phyloP scores from a whole-genome alignment of 306 rosid genomes.

The Trifolium pratense region DNA sequence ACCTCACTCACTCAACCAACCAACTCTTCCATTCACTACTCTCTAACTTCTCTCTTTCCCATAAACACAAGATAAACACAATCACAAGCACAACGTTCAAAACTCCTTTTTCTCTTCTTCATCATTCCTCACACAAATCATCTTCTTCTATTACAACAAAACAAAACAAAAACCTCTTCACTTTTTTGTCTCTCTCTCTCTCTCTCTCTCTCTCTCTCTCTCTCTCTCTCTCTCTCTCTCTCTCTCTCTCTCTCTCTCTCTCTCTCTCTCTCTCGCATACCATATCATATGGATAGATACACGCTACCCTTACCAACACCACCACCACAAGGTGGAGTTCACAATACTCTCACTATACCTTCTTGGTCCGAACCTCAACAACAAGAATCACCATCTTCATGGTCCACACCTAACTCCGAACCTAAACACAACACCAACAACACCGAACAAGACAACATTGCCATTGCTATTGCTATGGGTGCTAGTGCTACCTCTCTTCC shows the following conservation, averaged over 20 bases:
- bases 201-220: not conserved
- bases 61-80: slow-evolving; percentile 10
- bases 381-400: slow-evolving; percentile 44
- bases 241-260: slow-evolving; percentile 8
- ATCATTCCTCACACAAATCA: slow-evolving; percentile 36
- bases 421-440: slow-evolving; percentile 21
- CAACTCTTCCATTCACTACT: slow-evolving; percentile 30
- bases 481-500: slow-evolving; percentile 49
- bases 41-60: not conserved
- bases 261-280: not conserved
- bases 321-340: slow-evolving; percentile 25
- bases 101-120: slow-evolving; percentile 11
- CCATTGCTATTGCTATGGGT: slow-evolving; percentile 45
- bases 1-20: slow-evolving; percentile 31
- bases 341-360: slow-evolving; percentile 44
- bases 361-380: slow-evolving; percentile 65
- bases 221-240: too few relatives aligned
- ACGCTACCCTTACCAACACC: slow-evolving; percentile 47
- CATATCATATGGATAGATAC: slow-evolving; percentile 35
- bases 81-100: not conserved
- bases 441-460: slow-evolving; percentile 35
- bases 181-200: not conserved
- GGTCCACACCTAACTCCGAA: slow-evolving; percentile 53
- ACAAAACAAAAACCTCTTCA: slow-evolving; percentile 30
- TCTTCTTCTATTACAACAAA: not conserved